Evolutionary conservation across 2,329 filamentous ascomycete species (phyloP), one percentile per base, ranked within the genome.

Genomic region (Pyrenochaeta sp.): DNA sequence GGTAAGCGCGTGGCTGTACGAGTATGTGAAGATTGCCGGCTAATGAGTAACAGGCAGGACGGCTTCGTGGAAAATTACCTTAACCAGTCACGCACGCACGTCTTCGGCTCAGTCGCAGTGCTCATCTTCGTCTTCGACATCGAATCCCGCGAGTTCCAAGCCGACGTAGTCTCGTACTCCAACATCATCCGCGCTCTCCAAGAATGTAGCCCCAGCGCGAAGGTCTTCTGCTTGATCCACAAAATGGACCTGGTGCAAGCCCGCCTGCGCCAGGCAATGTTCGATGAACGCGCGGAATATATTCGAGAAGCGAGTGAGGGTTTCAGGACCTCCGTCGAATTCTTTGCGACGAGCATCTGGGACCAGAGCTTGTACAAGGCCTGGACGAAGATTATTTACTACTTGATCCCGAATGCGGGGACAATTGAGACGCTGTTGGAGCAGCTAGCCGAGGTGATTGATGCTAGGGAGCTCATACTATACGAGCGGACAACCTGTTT

Each of bases 61-160:
- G 94, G 94, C 37, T 99, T 99, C 76, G 97, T 97, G 85, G 95
- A 98, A 76, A 97, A 96, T 78, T 99, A 98, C 81, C 90, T 99
- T 61, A 93, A 91, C 15, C 92, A 96, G 72, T 95, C 98, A 81
- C 91, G 95, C 59, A 90, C 92, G 54, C 95, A 98, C 80, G 94
- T 99, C 78, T 99, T 99, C 82, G 92, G 90, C 73, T 94, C 95
- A 76, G 95, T 97, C 61, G 94, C 93, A 50, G 95, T 98, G 50
- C 87, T 99, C 57, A 98, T 99, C 79, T 99, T 99, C 82, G 95
- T 99, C 78, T 99, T 99, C 80, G 95, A 99, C 77, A 96, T 98
- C 67, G 95, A 98, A 78, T 96, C 92, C 19, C 90, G 93, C 75
- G 95, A 98, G 77, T 92, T 97, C 70, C 91, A 95, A 62, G 90